Evolutionary conservation across 805 yeast species (phyloP).

Genomic region (Hanseniaspora taiwanica): DNA sequence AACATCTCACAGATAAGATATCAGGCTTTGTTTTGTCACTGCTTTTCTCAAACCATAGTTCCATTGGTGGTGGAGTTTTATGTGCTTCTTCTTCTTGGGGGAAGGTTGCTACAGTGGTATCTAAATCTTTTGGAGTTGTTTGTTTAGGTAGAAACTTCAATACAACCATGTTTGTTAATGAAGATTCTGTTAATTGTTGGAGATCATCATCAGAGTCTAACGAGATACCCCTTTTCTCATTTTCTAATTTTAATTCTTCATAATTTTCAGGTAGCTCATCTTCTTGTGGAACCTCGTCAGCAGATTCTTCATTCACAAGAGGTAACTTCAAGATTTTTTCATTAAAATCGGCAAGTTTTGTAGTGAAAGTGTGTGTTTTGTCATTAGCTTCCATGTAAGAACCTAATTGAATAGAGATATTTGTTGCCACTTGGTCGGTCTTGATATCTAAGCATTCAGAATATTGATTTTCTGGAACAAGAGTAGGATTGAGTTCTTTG

Average conservation of each 20-base stretch:
- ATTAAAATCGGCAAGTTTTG: slow-evolving; percentile 14
- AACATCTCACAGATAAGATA: slow-evolving; percentile 12
- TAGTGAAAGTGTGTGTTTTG: slow-evolving; percentile 4
- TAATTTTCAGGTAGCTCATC: slow-evolving; percentile 5
- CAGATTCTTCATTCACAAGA: slow-evolving; percentile 8
- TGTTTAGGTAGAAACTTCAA: background rate
- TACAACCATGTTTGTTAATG: background rate
- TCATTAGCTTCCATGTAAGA: background rate
- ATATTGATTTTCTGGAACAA: background rate
- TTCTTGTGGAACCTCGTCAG: slow-evolving; percentile 3
- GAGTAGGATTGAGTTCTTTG: background rate
- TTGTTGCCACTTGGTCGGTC: slow-evolving; percentile 1
- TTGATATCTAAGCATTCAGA: slow-evolving; percentile 5
- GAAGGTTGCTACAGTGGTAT: background rate
- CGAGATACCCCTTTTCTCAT: background rate
- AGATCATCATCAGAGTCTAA: background rate
- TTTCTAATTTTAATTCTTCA: background rate
- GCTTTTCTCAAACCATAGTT: slow-evolving; percentile 21
- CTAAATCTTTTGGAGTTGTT: background rate
- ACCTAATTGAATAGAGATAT: slow-evolving; percentile 3
- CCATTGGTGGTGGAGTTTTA: slow-evolving; percentile 13
- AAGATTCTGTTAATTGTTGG: background rate
- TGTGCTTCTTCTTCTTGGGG: background rate
- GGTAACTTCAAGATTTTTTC: slow-evolving; percentile 15
- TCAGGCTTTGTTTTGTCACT: slow-evolving; percentile 15